Evolutionary conservation across 164 flowering plant species (phyloP), one percentile per base, ranked within the genome.

Genomic region (Sextonia rubra): DNA sequence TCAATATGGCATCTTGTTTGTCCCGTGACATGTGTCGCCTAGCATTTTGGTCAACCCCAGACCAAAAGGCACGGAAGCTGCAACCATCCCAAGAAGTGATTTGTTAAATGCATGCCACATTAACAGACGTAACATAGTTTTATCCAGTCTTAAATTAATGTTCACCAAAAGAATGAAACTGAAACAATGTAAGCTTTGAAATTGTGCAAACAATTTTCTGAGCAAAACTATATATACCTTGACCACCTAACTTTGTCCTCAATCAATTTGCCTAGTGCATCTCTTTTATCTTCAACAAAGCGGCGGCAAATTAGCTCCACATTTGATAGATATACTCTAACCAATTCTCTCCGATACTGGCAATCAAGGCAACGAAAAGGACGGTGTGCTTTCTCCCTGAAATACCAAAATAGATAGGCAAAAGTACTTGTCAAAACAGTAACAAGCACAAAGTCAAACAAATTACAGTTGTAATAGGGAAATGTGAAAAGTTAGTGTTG

Each of bases 361-460:
- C 91, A 88, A 78, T 91, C 97, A 79, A 94, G 94, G 82, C 97
- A 92, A 48, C 95, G 94, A 72, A 92, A 94, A 27, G 97, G 98
- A 3, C 92, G 93, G 70, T 91, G 86, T 73, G 90, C 83, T 85
- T 85, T 92, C 80, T 94, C 98, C 89, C 98, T 94, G 65, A n/a
- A 73, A 82, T 72, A 49, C 17, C n/a, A 61, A 68, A 52, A 52
- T 52, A 14, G 4, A 52, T 0, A 52, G 17, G n/a, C n/a, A 52
- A 15, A 52, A 20, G 58, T 0, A 37, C 44, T 37, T 37, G 44
- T 37, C 44, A 37, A 37, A 37, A 37, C 44, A 37, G 44, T 8
- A 37, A 8, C 44, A 7, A 37, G 44, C 6, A 37, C 44, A 37
- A 37, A 5, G 44, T 37, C 44, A 37, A 37, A 37, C 44, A 37